phyloP scores from a whole-genome alignment of 2,329 filamentous ascomycete genomes.

The Bertia moriformis region DNA sequence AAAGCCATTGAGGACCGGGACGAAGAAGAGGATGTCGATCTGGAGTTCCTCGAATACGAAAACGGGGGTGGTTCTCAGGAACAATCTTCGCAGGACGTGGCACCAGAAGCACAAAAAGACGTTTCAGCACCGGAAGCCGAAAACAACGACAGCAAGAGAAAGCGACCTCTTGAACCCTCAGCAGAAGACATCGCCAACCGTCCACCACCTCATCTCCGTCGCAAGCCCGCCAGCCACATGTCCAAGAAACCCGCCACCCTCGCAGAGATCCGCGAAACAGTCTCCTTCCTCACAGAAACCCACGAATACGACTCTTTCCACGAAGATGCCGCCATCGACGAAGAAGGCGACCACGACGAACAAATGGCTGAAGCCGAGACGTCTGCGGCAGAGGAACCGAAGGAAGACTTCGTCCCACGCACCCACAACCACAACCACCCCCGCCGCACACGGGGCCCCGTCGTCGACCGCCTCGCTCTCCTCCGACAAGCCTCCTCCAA shows the following conservation, averaged over 20 bases:
- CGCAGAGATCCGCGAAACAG: background rate
- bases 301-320: slow-evolving; percentile 1
- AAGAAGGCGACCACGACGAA: background rate
- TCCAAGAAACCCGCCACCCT: slow-evolving; percentile 1
- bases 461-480: background rate
- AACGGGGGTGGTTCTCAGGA: slow-evolving; percentile 10
- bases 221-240: background rate
- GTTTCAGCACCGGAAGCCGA: background rate
- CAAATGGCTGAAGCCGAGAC: background rate
- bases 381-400: background rate
- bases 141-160: background rate
- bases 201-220: background rate
- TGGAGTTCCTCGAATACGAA: slow-evolving; percentile 27
- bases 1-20: slow-evolving; percentile 48
- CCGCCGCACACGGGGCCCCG: background rate
- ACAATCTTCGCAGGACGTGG: background rate
- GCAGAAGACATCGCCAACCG: background rate
- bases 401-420: background rate
- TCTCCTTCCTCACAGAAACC: background rate
- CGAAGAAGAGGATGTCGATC: slow-evolving; percentile 32
- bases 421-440: too few relatives aligned
- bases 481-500: slow-evolving; percentile 1
- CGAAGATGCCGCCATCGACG: background rate
- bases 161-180: slow-evolving; percentile 1
- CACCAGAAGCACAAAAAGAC: background rate